Base-by-base conservation (phyloP, 306 rosid species). In the Dryas drummondii region DNA sequence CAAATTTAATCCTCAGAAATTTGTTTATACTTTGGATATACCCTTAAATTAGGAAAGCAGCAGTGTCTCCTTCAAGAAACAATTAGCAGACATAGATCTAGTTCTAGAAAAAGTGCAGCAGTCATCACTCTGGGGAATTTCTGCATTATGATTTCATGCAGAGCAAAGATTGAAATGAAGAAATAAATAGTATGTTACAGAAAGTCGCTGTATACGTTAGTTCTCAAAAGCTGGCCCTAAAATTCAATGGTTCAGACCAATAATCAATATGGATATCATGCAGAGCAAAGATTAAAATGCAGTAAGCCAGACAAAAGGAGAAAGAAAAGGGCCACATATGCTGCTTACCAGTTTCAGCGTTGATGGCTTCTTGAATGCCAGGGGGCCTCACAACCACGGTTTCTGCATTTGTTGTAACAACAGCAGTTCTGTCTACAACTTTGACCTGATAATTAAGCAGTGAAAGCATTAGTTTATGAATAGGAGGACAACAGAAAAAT, bases 331-430 rank as follows among this genome's bases (percentile, higher is more conserved):
- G 51, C 68, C 50, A 57, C 48, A 64, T 62, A 64, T 27, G 42
- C 48, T 2, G 57, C 71, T 59, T 90, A 94, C 98, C 94, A 56
- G 77, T 86, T 89, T 94, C 97, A 4, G 76, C 78, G 58, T 88
- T 71, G 65, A 94, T 90, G 65, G 91, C 93, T 70, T 87, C 91
- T 84, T 94, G 98, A 50, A 94, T 75, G 77, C 97, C 91, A 77
- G 81, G 83, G 53, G 97, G 97, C 58, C 69, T 87, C 79, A 80
- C 93, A 77, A 81, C 98, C 66, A 86, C 84, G n/a, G 98, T 91
- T 88, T 94, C 98, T 69, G 97, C 91, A 71, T 94, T 92, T 64
- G 90, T 75, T 50, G 97, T 91, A 57, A 81, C 67, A 71, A 94
- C 89, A 1, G 89, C 84, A 19, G 89, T 94, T 85, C 97, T 82